Conservation (phyloP, 1,284 basidiomycete species). For the Fomes fomentarius region DNA sequence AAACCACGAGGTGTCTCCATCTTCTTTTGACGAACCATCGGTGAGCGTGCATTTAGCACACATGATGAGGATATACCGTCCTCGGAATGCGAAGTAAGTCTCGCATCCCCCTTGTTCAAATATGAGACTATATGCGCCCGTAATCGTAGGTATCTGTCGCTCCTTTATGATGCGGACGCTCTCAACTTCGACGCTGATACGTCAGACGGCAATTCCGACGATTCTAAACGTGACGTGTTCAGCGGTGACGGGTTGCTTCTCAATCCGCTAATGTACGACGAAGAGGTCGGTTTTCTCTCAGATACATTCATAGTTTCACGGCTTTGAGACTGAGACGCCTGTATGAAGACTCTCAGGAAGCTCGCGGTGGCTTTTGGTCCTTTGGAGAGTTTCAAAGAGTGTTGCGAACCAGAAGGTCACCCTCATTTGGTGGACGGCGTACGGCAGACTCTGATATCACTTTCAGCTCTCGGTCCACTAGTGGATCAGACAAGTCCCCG, state of each 20-base stretch:
- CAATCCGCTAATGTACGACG: constrained; percentile 58
- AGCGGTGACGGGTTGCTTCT: constrained; percentile 47
- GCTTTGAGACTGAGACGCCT: neutral
- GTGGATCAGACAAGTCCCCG: neutral
- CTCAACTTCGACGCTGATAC: constrained; percentile 14
- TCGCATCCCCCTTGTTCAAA: no score
- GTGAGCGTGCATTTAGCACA: constrained; percentile 45
- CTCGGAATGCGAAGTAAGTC: constrained; percentile 48
- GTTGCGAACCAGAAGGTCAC: constrained; percentile 15
- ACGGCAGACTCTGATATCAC: no score
- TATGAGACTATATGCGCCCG: neutral
- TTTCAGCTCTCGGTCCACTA: no score
- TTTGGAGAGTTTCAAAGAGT: constrained; percentile 49
- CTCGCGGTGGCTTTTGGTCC: constrained; percentile 58
- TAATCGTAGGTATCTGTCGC: constrained; percentile 48
- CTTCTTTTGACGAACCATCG: neutral
- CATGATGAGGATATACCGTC: constrained; percentile 54
- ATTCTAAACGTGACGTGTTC: constrained; percentile 28
- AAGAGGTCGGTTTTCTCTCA: constrained; percentile 44
- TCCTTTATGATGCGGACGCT: constrained; percentile 63
- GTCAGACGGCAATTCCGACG: neutral
- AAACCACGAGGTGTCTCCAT: neutral
- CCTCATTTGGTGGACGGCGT: neutral
- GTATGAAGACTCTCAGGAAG: constrained; percentile 46
- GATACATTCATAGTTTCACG: no score